Conservation (phyloP, 2,329 filamentous ascomycete species). For the Cladophialophora exuberans region DNA sequence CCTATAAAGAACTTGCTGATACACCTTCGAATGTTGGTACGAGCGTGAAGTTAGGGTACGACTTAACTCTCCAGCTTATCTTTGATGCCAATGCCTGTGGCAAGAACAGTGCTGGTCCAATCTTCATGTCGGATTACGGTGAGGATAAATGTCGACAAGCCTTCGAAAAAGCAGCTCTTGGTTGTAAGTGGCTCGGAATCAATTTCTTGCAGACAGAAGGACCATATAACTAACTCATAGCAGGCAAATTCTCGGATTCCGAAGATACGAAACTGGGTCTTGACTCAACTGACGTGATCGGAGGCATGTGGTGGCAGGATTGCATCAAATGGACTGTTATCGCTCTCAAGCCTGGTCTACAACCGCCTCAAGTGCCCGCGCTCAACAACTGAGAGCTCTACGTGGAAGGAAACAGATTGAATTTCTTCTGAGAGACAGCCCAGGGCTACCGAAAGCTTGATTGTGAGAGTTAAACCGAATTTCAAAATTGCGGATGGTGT, state of each 20-base stretch:
- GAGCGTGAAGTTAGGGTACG: background rate
- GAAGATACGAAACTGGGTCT: background rate
- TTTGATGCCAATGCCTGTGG: slow-evolving; percentile 3
- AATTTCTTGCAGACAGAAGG: background rate
- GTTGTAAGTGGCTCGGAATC: background rate
- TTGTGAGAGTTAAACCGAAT: too few relatives aligned
- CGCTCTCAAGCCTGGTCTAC: background rate
- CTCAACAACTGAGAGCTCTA: too few relatives aligned
- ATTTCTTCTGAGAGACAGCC: too few relatives aligned
- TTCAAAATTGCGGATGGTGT: too few relatives aligned
- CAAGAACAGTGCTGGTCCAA: background rate
- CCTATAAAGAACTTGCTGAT: too few relatives aligned
- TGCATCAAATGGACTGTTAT: slow-evolving; percentile 14
- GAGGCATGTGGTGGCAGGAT: slow-evolving; percentile 9
- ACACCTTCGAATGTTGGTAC: too few relatives aligned
- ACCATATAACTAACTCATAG: background rate
- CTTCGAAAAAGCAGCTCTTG: background rate
- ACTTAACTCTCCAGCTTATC: background rate
- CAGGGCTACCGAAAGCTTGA: too few relatives aligned
- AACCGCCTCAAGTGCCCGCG: slow-evolving; percentile 9
- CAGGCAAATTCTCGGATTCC: background rate
- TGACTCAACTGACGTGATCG: background rate
- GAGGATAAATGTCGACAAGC: background rate
- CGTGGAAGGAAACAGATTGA: too few relatives aligned
- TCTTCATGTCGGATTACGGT: slow-evolving; percentile 10